Evolutionary conservation across 129 eudicot species (phyloP).

Genomic region (Smallanthus sonchifolius): DNA sequence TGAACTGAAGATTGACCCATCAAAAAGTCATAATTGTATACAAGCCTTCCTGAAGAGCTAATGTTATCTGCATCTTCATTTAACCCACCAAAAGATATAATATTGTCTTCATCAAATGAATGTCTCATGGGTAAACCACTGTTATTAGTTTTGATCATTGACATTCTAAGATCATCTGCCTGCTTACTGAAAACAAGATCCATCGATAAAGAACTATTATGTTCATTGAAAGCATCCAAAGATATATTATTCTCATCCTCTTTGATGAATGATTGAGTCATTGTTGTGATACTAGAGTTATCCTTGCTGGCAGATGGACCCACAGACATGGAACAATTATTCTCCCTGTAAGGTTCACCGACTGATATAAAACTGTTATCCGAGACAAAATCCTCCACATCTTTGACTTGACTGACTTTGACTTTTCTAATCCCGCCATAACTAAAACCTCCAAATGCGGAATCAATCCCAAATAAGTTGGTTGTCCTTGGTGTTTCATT

Average conservation of each 20-base stretch:
- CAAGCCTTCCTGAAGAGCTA: constrained; percentile 46
- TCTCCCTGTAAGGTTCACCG: constrained; percentile 31
- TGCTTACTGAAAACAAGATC: constrained; percentile 36
- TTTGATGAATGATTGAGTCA: constrained; percentile 34
- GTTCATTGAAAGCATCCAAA: constrained; percentile 33
- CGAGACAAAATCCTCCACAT: constrained; percentile 34
- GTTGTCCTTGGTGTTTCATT: constrained; percentile 32
- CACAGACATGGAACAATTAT: constrained; percentile 16
- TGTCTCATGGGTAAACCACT: constrained; percentile 34
- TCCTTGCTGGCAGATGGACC: constrained; percentile 36
- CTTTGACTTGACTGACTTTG: constrained; percentile 53
- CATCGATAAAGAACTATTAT: constrained; percentile 28
- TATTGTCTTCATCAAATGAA: constrained; percentile 42
- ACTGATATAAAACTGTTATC: constrained; percentile 31
- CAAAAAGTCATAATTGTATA: constrained; percentile 48
- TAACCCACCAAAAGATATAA: constrained; percentile 59
- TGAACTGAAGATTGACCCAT: constrained; percentile 45
- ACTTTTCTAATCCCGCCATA: constrained; percentile 55
- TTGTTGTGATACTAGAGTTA: constrained; percentile 23
- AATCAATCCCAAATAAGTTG: constrained; percentile 32
- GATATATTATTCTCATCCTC: constrained; percentile 30
- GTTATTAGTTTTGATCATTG: constrained; percentile 30
- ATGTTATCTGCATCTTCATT: constrained; percentile 31
- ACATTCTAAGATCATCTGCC: constrained; percentile 18
- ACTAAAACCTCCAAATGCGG: constrained; percentile 43